A percentile compares a stretch with the other conserved stretches of the same genome.
These are phyloP conservation scores for Malus asiatica DNA, from an alignment of 306 rosid species.

Conservation along the genomic window DNA sequence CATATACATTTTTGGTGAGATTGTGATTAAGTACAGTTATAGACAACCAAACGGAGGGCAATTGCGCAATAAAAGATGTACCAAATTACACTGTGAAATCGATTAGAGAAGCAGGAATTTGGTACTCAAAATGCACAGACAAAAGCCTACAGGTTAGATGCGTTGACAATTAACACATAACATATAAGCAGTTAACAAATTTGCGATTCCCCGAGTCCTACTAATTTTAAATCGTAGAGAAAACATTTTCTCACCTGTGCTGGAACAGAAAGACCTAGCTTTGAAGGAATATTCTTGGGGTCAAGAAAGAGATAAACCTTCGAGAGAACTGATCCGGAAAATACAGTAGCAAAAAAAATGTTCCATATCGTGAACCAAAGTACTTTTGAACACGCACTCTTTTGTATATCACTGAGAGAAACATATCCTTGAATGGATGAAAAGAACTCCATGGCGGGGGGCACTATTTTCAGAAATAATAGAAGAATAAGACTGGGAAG, in stretches of 20 bases:
- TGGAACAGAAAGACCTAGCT: conserved; percentile 72
- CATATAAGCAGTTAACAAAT: not conserved
- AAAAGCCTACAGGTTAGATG: not conserved
- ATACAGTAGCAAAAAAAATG: conserved; percentile 78
- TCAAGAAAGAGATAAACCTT: conserved; percentile 54
- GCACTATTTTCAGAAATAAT: conserved; percentile 67
- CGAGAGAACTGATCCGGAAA: conserved; percentile 69
- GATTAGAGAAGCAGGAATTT: not conserved
- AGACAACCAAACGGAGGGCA: not conserved
- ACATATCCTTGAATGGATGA: conserved; percentile 89
- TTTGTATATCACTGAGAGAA: conserved; percentile 66
- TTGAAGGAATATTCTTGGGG: conserved; percentile 62
- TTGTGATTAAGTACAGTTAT: not conserved
- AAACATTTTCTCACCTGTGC: conserved; percentile 64
- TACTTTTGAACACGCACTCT: conserved; percentile 82
- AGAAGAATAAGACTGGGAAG: conserved; percentile 94
- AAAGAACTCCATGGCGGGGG: conserved; percentile 79
- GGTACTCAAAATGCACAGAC: not conserved
- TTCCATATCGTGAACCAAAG: conserved; percentile 95
- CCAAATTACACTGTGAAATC: not conserved
- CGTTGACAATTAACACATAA: not conserved
- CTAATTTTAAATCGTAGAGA: conserved; percentile 1
- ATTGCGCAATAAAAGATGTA: not conserved
- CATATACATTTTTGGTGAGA: not conserved
- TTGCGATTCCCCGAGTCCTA: not conserved